phyloP scores from a whole-genome alignment of 2,329 filamentous ascomycete species.

The Mycosphaerella arachidis region DNA sequence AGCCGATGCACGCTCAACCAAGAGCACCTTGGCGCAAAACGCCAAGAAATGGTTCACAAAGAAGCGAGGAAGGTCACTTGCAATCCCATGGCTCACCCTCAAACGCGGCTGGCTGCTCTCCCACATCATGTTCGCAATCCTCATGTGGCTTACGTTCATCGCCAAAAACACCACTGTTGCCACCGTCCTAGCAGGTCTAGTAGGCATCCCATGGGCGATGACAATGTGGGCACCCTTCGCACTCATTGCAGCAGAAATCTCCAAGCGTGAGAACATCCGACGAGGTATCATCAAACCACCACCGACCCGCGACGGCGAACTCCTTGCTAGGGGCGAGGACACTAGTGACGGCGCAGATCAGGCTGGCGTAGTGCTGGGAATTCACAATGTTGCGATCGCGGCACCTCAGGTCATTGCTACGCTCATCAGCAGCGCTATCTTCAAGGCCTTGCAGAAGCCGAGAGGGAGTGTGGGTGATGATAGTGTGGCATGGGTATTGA shows the following conservation, averaged over 20 bases:
- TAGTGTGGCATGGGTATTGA: constrained; percentile 80
- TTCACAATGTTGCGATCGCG: constrained; percentile 93
- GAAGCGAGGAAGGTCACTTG: constrained; percentile 40
- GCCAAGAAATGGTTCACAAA: constrained; percentile 5
- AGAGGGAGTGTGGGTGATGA: constrained; percentile 77
- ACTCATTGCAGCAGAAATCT: constrained; percentile 89
- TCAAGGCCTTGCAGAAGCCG: constrained; percentile 80
- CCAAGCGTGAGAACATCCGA: constrained; percentile 67
- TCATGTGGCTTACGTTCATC: constrained; percentile 80
- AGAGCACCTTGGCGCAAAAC: not conserved
- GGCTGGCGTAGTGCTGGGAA: constrained; percentile 84
- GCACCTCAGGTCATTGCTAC: constrained; percentile 89
- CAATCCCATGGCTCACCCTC: constrained; percentile 79
- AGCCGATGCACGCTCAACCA: constrained; percentile 7
- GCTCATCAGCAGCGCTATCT: constrained; percentile 76
- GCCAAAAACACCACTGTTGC: constrained; percentile 67
- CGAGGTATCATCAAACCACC: constrained; percentile 45
- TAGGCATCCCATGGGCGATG: constrained; percentile 82
- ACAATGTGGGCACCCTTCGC: constrained; percentile 94
- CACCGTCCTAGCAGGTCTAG: constrained; percentile 71
- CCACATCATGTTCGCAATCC: constrained; percentile 73
- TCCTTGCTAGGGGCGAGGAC: constrained; percentile 45
- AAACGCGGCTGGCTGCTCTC: constrained; percentile 82
- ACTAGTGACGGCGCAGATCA: constrained; percentile 61
- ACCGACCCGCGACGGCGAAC: constrained; percentile 31